phyloP scores from a whole-genome alignment of 805 yeast species.

The Candida piceae region DNA sequence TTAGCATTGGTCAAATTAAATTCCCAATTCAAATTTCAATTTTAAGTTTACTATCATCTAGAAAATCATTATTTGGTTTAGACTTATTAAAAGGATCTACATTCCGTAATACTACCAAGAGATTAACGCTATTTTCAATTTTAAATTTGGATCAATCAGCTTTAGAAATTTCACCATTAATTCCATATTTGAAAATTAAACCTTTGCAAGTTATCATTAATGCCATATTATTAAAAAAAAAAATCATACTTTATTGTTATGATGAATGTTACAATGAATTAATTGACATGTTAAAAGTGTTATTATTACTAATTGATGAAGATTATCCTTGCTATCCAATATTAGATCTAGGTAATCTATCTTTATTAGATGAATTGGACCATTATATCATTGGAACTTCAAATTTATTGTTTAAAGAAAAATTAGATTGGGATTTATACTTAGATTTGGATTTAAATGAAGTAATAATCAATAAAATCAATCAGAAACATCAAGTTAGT shows the following conservation, averaged over 20 bases:
- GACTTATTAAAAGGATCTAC: slow-evolving; percentile 26
- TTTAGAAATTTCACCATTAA: slow-evolving; percentile 5
- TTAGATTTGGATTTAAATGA: slow-evolving; percentile 54
- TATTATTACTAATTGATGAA: slow-evolving; percentile 34
- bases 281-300: slow-evolving; percentile 39
- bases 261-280: slow-evolving; percentile 43
- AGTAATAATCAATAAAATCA: slow-evolving; percentile 25
- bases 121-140: slow-evolving; percentile 6
- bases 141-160: neutral
- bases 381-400: slow-evolving; percentile 61
- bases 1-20: slow-evolving; percentile 15
- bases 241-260: slow-evolving; percentile 32
- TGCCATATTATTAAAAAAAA: slow-evolving; percentile 45
- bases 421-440: slow-evolving; percentile 52
- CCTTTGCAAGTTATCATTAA: slow-evolving; percentile 40
- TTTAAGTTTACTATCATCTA: slow-evolving; percentile 23
- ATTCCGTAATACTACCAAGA: slow-evolving; percentile 17
- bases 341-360: slow-evolving; percentile 55
- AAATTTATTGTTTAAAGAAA: slow-evolving; percentile 56
- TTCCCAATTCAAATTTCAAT: slow-evolving; percentile 30
- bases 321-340: slow-evolving; percentile 37
- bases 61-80: slow-evolving; percentile 25
- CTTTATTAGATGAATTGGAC: slow-evolving; percentile 37
- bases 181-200: slow-evolving; percentile 18
- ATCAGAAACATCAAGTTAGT: neutral